phyloP scores from a whole-genome alignment of 2,329 filamentous ascomycete species.

The Botryotinia convoluta region DNA sequence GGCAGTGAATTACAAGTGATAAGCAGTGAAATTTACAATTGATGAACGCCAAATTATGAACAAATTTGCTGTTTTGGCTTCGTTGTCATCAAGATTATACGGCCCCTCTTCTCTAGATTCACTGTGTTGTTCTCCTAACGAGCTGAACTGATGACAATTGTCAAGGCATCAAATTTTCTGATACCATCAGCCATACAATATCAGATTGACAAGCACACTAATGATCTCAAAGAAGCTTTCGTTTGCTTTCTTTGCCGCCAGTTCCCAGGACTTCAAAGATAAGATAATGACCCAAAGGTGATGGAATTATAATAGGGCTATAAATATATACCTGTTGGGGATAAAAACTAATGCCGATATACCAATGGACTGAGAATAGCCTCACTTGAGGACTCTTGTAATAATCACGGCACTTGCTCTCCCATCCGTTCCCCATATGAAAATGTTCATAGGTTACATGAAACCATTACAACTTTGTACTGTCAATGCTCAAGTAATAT shows the following conservation, averaged over 20 bases:
- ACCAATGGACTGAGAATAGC: too few relatives aligned
- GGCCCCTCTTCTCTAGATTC: background rate
- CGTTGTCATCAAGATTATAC: background rate
- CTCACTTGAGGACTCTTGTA: background rate
- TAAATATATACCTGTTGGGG: background rate
- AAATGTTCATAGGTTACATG: background rate
- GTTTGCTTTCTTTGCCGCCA: background rate
- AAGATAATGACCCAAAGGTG: background rate
- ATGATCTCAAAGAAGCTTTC: background rate
- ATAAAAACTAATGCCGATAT: background rate
- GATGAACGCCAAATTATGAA: background rate
- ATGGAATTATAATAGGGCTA: background rate
- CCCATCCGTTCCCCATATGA: background rate
- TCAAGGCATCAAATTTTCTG: too few relatives aligned
- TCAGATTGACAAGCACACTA: background rate
- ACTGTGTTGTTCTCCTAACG: background rate
- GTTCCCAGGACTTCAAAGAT: too few relatives aligned
- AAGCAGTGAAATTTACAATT: background rate
- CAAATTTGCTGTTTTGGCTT: background rate
- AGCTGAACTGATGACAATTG: background rate
- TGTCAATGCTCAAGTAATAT: background rate
- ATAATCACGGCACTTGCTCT: background rate
- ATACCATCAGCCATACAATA: background rate
- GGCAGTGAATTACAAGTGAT: background rate
- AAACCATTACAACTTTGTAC: background rate